phyloP scores from a whole-genome alignment of 805 yeast genomes.

The Barnettozyma salicaria region DNA sequence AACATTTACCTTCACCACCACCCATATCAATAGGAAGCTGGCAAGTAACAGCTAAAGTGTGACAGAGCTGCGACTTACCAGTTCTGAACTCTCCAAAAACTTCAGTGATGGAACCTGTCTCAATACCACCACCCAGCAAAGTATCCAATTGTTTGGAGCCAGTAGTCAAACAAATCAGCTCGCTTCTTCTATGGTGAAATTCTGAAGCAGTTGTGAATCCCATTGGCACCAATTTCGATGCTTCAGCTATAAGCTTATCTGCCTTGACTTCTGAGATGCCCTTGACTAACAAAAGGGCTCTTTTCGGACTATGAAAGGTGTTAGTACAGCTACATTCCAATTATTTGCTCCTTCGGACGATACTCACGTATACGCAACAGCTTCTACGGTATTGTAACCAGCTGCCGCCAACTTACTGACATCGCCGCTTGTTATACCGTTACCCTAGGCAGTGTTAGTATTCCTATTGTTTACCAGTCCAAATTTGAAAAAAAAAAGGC shows the following conservation, averaged over 20 bases:
- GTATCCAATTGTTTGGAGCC: constrained; percentile 95
- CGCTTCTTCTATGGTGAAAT: constrained; percentile 83
- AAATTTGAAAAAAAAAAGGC: neutral
- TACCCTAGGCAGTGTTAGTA: constrained; percentile 38
- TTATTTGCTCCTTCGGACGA: too few relatives aligned
- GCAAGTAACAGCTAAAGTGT: constrained; percentile 93
- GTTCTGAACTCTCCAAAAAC: constrained; percentile 96
- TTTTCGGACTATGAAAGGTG: constrained; percentile 47
- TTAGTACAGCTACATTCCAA: too few relatives aligned
- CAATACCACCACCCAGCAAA: constrained; percentile 91
- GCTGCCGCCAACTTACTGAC: constrained; percentile 73
- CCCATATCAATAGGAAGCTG: constrained; percentile 95
- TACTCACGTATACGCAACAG: constrained; percentile 75
- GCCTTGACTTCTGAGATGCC: constrained; percentile 97
- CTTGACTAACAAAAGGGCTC: constrained; percentile 67
- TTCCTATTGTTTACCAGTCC: neutral
- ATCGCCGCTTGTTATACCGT: constrained; percentile 80
- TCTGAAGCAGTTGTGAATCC: constrained; percentile 98
- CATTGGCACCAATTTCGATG: constrained; percentile 83
- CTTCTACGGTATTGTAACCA: constrained; percentile 85
- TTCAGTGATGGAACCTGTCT: constrained; percentile 95
- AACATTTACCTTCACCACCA: constrained; percentile 97
- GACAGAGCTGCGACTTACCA: constrained; percentile 95
- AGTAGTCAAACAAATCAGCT: constrained; percentile 87
- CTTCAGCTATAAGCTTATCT: constrained; percentile 74